Conservation (phyloP, 2,329 filamentous ascomycete species). For the Leptosphaerulina australis region DNA sequence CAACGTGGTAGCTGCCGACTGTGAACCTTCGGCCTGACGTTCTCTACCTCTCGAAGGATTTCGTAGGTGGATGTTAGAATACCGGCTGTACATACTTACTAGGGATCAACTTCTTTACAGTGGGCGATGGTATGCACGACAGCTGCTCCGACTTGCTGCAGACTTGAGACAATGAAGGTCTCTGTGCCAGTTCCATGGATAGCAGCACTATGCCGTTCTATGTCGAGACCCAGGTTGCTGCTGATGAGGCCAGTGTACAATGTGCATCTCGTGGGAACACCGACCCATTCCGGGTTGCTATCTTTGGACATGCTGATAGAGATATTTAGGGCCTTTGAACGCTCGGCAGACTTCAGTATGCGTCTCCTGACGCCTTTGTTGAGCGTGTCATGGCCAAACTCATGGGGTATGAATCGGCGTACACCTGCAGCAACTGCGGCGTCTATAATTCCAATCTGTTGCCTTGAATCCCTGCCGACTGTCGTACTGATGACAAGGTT, state of each 20-base stretch:
- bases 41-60: constrained; percentile 39
- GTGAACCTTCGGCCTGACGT: constrained; percentile 38
- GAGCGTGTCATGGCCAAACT: constrained; percentile 49
- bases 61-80: constrained; percentile 42
- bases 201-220: constrained; percentile 50
- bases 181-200: constrained; percentile 47
- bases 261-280: constrained; percentile 42
- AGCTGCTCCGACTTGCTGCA: constrained; percentile 39
- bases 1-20: constrained; percentile 40
- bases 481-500: constrained; percentile 48
- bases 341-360: constrained; percentile 36
- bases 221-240: constrained; percentile 47
- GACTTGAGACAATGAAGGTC: constrained; percentile 45
- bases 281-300: constrained; percentile 42
- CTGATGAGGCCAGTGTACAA: constrained; percentile 42
- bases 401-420: constrained; percentile 50
- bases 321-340: constrained; percentile 40
- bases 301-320: constrained; percentile 23
- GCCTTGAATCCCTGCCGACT: constrained; percentile 33
- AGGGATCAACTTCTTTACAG: constrained; percentile 45
- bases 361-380: constrained; percentile 40
- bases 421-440: constrained; percentile 50
- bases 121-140: constrained; percentile 34
- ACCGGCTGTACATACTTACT: constrained; percentile 46
- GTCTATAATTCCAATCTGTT: constrained; percentile 46